Conservation (phyloP, 2,329 filamentous ascomycete species). For the Clonostachys sp. region DNA sequence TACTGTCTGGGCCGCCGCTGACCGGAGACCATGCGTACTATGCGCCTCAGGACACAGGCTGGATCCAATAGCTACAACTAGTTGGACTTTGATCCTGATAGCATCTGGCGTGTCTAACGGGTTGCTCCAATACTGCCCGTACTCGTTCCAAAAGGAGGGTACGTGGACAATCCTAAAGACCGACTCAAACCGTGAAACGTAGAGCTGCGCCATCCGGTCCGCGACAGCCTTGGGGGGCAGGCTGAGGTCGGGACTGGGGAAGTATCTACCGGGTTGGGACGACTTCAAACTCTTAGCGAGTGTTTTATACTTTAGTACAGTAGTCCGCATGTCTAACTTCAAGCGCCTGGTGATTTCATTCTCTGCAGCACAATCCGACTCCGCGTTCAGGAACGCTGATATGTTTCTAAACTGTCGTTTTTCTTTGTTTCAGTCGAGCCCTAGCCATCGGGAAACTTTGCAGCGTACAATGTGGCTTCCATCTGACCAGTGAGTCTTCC, state of each 20-base stretch:
- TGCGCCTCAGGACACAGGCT: slow-evolving; percentile 14
- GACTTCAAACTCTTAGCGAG: slow-evolving; percentile 21
- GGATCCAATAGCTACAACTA: slow-evolving; percentile 34
- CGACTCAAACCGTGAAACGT: slow-evolving; percentile 45
- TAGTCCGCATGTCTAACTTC: slow-evolving; percentile 12
- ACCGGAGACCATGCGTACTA: slow-evolving; percentile 17
- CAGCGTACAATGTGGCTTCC: too few species aligned
- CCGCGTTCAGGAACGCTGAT: slow-evolving; percentile 2
- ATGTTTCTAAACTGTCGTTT: slow-evolving; percentile 2
- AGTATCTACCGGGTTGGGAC: slow-evolving; percentile 20
- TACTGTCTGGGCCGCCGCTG: slow-evolving; percentile 21
- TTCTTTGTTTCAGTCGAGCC: too few species aligned
- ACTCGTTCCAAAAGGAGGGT: slow-evolving; percentile 46
- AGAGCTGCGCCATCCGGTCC: slow-evolving; percentile 12
- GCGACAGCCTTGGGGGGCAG: slow-evolving; percentile 11
- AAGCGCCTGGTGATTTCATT: slow-evolving; percentile 15
- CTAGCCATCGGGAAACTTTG: too few species aligned
- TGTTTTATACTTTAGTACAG: slow-evolving; percentile 24
- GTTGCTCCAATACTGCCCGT: slow-evolving; percentile 37
- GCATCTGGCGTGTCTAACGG: slow-evolving; percentile 12
- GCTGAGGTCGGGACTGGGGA: slow-evolving; percentile 8
- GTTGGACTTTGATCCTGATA: slow-evolving; percentile 26
- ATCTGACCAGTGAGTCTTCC: too few species aligned
- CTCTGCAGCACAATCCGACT: neutral
- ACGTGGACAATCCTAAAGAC: slow-evolving; percentile 47